A percentile compares a stretch with the other conserved stretches of the same genome.
These are phyloP conservation scores for Gossypium australe DNA, from an alignment of 345 rosid species.

Conservation along the genomic window DNA sequence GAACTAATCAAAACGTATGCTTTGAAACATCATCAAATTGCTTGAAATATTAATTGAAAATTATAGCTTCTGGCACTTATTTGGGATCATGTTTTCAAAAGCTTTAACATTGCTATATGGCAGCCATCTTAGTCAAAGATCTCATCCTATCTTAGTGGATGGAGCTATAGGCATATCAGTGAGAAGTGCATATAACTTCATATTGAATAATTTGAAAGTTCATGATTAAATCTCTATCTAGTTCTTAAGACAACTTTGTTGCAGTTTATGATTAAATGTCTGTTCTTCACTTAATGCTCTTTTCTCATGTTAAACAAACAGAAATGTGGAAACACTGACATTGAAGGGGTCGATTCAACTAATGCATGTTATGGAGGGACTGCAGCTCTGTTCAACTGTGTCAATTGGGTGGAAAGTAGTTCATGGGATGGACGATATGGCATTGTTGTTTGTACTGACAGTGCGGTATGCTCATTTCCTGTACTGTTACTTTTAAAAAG, in stretches of 20 bases:
- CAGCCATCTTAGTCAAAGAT: too few relatives aligned
- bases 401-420: constrained; percentile 97
- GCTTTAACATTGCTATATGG: too few relatives aligned
- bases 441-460: constrained; percentile 91
- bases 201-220: neutral
- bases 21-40: too few relatives aligned
- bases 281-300: constrained; percentile 5
- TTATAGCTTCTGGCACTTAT: too few relatives aligned
- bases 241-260: neutral
- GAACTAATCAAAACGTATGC: too few relatives aligned
- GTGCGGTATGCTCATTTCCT: constrained; percentile 66
- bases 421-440: constrained; percentile 99
- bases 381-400: constrained; percentile 93
- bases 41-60: too few relatives aligned
- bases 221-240: neutral
- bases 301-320: constrained; percentile 35
- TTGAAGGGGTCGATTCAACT: constrained; percentile 97
- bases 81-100: too few relatives aligned
- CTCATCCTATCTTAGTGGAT: too few relatives aligned
- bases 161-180: neutral
- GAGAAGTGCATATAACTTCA: neutral
- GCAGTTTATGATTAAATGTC: neutral
- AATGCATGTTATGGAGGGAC: constrained; percentile 99
- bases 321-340: constrained; percentile 91
- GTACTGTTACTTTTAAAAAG: neutral